phyloP scores from a whole-genome alignment of 352 stramenopile genomes.

The Phytophthora europaea region DNA sequence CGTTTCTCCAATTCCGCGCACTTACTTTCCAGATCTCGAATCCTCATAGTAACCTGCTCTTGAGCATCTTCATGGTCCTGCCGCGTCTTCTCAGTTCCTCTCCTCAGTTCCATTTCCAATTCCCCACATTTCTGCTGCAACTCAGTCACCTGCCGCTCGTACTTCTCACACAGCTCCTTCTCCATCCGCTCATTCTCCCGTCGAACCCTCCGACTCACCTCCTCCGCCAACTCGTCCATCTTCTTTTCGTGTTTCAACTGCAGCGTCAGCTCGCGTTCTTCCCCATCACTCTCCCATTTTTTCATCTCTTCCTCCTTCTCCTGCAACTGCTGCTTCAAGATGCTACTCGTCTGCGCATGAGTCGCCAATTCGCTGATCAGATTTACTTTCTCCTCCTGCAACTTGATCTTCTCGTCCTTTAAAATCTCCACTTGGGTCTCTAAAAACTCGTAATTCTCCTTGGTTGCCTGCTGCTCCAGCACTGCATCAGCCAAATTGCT shows the following conservation, averaged over 20 bases:
- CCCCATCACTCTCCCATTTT: conserved; percentile 7
- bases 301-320: conserved; percentile 33
- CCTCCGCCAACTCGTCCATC: conserved; percentile 8
- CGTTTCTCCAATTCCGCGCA: conserved; percentile 14
- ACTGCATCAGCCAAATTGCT: conserved; percentile 21
- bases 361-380: conserved; percentile 21
- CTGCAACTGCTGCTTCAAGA: conserved; percentile 39
- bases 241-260: conserved; percentile 17
- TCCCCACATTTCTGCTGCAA: conserved; percentile 21
- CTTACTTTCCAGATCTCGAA: conserved; percentile 19
- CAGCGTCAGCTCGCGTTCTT: conserved; percentile 8
- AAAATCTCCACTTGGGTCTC: conserved; percentile 36
- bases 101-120: conserved; percentile 24
- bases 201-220: conserved; percentile 6
- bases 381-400: conserved; percentile 21
- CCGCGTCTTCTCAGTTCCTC: conserved; percentile 18
- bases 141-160: conserved; percentile 11
- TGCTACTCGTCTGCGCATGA: conserved; percentile 37
- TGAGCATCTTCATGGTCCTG: conserved; percentile 13
- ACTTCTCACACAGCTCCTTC: conserved; percentile 1
- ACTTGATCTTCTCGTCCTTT: conserved; percentile 23
- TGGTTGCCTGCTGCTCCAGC: conserved; percentile 25
- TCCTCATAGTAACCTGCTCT: conserved; percentile 1
- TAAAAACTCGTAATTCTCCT: conserved; percentile 38
- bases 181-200: conserved; percentile 6